A percentile compares a stretch with the other conserved stretches of the same genome.
Conservation (phyloP, 345 rosid genomes). For the Stellera chamaejasme region DNA sequence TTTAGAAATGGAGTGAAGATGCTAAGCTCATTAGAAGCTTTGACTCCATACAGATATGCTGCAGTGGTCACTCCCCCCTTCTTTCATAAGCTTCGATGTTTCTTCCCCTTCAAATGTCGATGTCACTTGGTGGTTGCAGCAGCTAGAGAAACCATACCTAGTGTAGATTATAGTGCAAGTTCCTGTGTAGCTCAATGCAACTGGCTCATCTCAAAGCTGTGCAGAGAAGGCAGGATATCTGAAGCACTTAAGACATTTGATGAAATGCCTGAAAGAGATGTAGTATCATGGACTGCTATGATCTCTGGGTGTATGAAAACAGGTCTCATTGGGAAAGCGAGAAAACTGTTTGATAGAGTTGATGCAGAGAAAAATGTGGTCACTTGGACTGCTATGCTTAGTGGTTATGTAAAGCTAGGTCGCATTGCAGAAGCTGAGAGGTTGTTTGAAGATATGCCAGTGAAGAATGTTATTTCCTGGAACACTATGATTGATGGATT, state of each 20-base stretch:
- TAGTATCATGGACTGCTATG: constrained; percentile 56
- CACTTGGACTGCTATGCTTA: constrained; percentile 70
- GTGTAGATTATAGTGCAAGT: constrained; percentile 17
- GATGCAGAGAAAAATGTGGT: constrained; percentile 59
- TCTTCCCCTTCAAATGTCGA: background rate
- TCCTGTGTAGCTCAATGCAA: constrained; percentile 34
- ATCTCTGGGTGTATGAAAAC: constrained; percentile 50
- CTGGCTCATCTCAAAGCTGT: constrained; percentile 34
- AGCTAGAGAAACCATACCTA: constrained; percentile 13
- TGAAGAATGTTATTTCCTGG: constrained; percentile 64
- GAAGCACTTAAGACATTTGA: constrained; percentile 68
- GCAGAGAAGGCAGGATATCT: constrained; percentile 34
- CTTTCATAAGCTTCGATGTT: background rate
- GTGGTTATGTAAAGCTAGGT: constrained; percentile 44
- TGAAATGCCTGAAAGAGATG: constrained; percentile 44
- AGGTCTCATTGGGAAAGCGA: constrained; percentile 54
- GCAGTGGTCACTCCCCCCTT: background rate
- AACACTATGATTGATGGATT: constrained; percentile 72
- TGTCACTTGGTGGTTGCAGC: background rate
- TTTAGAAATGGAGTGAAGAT: background rate
- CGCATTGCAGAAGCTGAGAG: constrained; percentile 45
- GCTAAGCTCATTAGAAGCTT: background rate
- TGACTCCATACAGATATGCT: too few relatives aligned
- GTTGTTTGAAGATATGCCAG: constrained; percentile 53
- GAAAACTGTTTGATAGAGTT: constrained; percentile 38